phyloP scores from a whole-genome alignment of 179 eudicot species.

The Sideroxylon spinosum region DNA sequence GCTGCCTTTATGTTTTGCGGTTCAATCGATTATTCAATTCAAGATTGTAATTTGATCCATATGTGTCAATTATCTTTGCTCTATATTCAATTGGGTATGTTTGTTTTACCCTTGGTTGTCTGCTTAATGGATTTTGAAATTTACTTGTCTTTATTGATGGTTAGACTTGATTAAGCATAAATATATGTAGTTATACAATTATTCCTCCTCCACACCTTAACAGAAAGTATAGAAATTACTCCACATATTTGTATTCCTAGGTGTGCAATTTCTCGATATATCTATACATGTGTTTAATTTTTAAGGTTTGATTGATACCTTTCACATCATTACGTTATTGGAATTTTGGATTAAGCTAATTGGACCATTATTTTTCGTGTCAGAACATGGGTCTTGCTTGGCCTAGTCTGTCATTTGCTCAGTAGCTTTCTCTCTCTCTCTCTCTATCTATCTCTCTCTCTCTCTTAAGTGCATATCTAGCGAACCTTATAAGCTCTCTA shows the following conservation, averaged over 20 bases:
- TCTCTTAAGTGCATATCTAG: too few relatives aligned
- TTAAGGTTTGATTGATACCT: not conserved
- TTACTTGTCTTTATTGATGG: not conserved
- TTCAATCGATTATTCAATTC: not conserved
- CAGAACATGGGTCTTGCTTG: too few relatives aligned
- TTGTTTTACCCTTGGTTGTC: not conserved
- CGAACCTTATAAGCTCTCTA: too few relatives aligned
- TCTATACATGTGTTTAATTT: not conserved
- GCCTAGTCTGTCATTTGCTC: too few relatives aligned
- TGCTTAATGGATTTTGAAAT: not conserved
- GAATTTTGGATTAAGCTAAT: conserved; percentile 9
- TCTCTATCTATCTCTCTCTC: too few relatives aligned
- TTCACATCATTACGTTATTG: not conserved
- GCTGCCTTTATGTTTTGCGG: not conserved
- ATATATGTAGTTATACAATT: not conserved
- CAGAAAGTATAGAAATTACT: not conserved
- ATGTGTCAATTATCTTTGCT: not conserved
- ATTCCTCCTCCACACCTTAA: too few relatives aligned
- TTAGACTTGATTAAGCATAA: conserved; percentile 7
- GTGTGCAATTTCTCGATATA: not conserved
- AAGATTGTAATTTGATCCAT: not conserved
- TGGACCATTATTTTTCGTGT: conserved; percentile 11
- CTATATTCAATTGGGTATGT: not conserved
- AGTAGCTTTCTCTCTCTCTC: too few relatives aligned
- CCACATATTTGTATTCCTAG: not conserved